Evolutionary conservation across 1,139 yeast genomes (phyloP), one percentile per base, ranked within the genome.

Genomic region (Candida labiduridarum): DNA sequence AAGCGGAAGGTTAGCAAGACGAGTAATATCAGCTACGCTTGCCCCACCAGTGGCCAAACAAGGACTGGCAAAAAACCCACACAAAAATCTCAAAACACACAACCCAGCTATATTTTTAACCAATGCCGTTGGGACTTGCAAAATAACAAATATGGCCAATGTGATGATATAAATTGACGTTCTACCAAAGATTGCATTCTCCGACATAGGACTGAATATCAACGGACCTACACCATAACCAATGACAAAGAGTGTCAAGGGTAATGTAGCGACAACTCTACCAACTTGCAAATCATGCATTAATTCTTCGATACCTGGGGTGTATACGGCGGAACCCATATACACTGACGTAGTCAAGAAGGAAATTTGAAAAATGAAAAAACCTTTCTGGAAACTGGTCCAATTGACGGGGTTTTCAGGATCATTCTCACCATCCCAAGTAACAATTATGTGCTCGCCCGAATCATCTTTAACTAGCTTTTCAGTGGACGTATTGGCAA

Each of bases 371-470:
- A 73, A 15, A 1, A 75, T 64, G 41, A 80, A 70, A 19, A 78
- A 48, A 0, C 66, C 46, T 59, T 80, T 82, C 44, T 67, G 66
- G 10, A 50, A 36, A 0, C 61, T 27, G 0, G 82, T 69, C 86
- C 87, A 84, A 61, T 84, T 84, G 41, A 65, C 61, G 1, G 89
- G 89, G 57, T 82, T 72, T 45, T 78, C 84, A 0, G 84, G 83
- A 58, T 83, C 87, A 50, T 77, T 72, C 0, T 70, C 75, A 3
- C 80, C 78, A 48, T 78, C 79, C 82, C 81, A 79, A 15, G 53
- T 59, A 5, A 68, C 73, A 8, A 62, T 45, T 5, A 60, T 53
- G 25, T 47, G 44, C n/a, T 47, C 43, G 4, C 16, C 39, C 2
- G 29, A 25, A 11, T 22, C 38, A 16, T 41, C 38, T n/a, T 34